Conservation (phyloP, 75 land plant genomes). For the Pseudotsuga menziesii region DNA sequence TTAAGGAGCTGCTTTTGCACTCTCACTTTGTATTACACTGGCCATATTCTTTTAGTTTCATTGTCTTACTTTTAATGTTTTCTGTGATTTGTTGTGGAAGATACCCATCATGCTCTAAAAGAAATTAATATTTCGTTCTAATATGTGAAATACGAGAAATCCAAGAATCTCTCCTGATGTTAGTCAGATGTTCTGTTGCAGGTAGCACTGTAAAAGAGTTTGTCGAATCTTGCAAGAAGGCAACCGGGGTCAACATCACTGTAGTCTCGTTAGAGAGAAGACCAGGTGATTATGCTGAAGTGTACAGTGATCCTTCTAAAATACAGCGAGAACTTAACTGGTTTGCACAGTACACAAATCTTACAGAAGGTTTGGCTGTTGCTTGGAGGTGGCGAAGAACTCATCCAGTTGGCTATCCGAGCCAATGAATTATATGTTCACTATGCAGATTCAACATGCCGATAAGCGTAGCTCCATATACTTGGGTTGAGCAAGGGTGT, state of each 20-base stretch:
- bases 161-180: not conserved
- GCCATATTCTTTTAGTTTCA: too few species aligned
- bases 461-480: not conserved
- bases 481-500: not conserved
- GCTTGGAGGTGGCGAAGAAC: conserved; percentile 23
- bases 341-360: conserved; percentile 20
- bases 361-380: conserved; percentile 19
- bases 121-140: too few species aligned
- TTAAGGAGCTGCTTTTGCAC: too few species aligned
- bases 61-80: too few species aligned
- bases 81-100: too few species aligned
- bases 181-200: not conserved
- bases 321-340: conserved; percentile 23
- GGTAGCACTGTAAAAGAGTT: conserved; percentile 37
- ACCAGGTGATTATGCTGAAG: conserved; percentile 39
- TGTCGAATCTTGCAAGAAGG: conserved; percentile 41
- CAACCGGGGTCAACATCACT: conserved; percentile 28
- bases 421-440: not conserved
- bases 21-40: too few species aligned
- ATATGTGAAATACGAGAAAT: too few species aligned
- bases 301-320: conserved; percentile 29
- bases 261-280: conserved; percentile 30
- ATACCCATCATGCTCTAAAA: too few species aligned
- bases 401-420: conserved; percentile 17
- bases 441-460: not conserved